Percentiles rank a stretch among this genome's conserved stretches.
These are phyloP conservation scores for Penicillium paradoxum DNA, from an alignment of 495 filamentous ascomycete genomes.

Conservation along the genomic window DNA sequence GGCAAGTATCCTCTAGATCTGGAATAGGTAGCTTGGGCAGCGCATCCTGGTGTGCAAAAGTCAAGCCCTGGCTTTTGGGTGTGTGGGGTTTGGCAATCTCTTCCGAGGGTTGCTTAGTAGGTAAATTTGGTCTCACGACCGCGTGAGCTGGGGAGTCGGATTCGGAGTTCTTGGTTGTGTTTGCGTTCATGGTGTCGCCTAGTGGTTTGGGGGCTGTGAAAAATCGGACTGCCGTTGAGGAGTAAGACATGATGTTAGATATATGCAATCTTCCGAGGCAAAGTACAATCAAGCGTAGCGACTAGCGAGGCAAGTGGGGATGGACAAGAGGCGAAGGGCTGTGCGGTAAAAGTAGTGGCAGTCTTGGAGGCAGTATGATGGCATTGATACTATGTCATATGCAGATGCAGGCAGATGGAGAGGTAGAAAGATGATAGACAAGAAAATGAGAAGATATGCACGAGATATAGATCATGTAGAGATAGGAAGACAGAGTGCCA, in stretches of 20 bases:
- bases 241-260: constrained; percentile 48
- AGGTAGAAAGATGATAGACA: not conserved
- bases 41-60: constrained; percentile 82
- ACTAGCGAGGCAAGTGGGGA: constrained; percentile 69
- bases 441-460: not conserved
- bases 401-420: not conserved
- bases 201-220: constrained; percentile 70
- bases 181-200: constrained; percentile 32
- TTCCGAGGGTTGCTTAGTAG: constrained; percentile 8
- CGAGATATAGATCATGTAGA: not conserved
- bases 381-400: constrained; percentile 54
- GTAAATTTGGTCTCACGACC: constrained; percentile 22
- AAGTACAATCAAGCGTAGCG: constrained; percentile 57
- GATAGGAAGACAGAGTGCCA: not conserved
- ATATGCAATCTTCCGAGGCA: not conserved
- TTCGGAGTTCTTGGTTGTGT: not conserved
- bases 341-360: constrained; percentile 92
- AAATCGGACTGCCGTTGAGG: constrained; percentile 39
- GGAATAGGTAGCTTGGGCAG: constrained; percentile 92
- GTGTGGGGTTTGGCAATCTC: constrained; percentile 12
- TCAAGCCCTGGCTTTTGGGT: constrained; percentile 49
- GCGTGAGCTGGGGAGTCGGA: constrained; percentile 41
- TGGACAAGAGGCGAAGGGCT: constrained; percentile 74
- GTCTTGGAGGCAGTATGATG: constrained; percentile 76
- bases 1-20: constrained; percentile 75